phyloP scores from a whole-genome alignment of 2,329 filamentous ascomycete genomes.

The Trichoderma sp. region DNA sequence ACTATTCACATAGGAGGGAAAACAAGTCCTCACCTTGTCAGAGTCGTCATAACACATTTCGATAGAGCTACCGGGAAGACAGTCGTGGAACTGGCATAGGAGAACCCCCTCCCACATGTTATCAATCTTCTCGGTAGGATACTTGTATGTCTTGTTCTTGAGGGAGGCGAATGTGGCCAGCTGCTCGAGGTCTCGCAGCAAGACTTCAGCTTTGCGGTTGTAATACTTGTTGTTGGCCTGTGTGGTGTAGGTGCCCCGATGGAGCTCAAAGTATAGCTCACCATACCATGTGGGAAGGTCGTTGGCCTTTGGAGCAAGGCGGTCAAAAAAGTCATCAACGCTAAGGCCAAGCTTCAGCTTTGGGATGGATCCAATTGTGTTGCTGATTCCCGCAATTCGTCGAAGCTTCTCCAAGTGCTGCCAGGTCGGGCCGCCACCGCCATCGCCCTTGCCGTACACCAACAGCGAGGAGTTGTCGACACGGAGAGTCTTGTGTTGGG shows the following conservation, averaged over 20 bases:
- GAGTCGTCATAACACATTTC: slow-evolving; percentile 99
- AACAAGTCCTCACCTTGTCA: slow-evolving; percentile 56
- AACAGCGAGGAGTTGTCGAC: slow-evolving; percentile 87
- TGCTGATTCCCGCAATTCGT: slow-evolving; percentile 85
- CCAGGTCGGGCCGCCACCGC: slow-evolving; percentile 91
- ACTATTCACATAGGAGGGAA: neutral
- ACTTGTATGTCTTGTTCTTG: slow-evolving; percentile 70
- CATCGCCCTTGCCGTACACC: slow-evolving; percentile 95
- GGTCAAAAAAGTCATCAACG: slow-evolving; percentile 92
- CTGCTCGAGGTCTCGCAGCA: slow-evolving; percentile 84
- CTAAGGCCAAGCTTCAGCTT: slow-evolving; percentile 84
- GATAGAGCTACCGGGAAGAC: slow-evolving; percentile 88
- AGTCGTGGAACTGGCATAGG: slow-evolving; percentile 97
- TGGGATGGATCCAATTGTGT: slow-evolving; percentile 74
- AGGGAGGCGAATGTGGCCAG: slow-evolving; percentile 83
- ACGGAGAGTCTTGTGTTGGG: slow-evolving; percentile 93
- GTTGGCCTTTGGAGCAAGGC: slow-evolving; percentile 72
- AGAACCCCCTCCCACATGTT: slow-evolving; percentile 92
- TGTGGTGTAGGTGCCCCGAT: slow-evolving; percentile 95
- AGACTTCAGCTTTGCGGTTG: slow-evolving; percentile 79
- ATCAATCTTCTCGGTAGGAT: slow-evolving; percentile 91
- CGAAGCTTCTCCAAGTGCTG: slow-evolving; percentile 93
- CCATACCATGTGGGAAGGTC: slow-evolving; percentile 95
- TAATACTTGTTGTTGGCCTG: slow-evolving; percentile 96
- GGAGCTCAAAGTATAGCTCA: slow-evolving; percentile 95